Evolutionary conservation across 805 yeast genomes (phyloP).

Genomic region (Monosporozyma unispora): DNA sequence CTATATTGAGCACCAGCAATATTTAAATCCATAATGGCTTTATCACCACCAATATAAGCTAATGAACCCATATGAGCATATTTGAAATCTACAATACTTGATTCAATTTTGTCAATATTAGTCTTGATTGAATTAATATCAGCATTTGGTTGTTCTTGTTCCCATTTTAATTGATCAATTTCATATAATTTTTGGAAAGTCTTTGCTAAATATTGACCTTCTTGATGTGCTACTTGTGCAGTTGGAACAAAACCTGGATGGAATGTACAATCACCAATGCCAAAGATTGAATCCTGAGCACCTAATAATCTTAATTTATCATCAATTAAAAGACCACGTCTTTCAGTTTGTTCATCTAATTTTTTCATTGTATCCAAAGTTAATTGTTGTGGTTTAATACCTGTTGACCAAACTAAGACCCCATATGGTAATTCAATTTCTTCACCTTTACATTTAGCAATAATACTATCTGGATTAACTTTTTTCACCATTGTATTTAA

Average conservation of each 20-base stretch:
- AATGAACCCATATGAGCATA: conserved; percentile 88
- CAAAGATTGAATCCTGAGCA: conserved; percentile 63
- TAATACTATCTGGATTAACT: conserved; percentile 63
- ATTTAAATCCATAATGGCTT: conserved; percentile 86
- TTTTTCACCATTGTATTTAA: conserved; percentile 84
- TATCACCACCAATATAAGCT: conserved; percentile 89
- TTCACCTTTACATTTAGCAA: conserved; percentile 56
- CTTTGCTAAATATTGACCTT: conserved; percentile 73
- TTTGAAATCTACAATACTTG: conserved; percentile 50
- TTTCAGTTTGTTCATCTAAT: conserved; percentile 61
- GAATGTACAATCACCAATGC: conserved; percentile 91
- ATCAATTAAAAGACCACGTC: conserved; percentile 84
- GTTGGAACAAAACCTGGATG: conserved; percentile 86
- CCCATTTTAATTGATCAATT: conserved; percentile 48
- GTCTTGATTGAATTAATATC: conserved; percentile 26
- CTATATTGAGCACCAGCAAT: conserved; percentile 70
- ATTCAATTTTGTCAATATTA: conserved; percentile 35
- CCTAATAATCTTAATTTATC: conserved; percentile 80
- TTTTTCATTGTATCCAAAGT: conserved; percentile 55
- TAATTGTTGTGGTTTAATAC: conserved; percentile 80
- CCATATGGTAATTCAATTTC: conserved; percentile 87
- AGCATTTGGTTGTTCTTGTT: conserved; percentile 12
- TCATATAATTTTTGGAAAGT: conserved; percentile 57
- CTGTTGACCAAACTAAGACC: conserved; percentile 94
- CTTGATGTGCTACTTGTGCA: conserved; percentile 96